phyloP scores from a whole-genome alignment of 331 rosid species.

The Cydonia oblonga region DNA sequence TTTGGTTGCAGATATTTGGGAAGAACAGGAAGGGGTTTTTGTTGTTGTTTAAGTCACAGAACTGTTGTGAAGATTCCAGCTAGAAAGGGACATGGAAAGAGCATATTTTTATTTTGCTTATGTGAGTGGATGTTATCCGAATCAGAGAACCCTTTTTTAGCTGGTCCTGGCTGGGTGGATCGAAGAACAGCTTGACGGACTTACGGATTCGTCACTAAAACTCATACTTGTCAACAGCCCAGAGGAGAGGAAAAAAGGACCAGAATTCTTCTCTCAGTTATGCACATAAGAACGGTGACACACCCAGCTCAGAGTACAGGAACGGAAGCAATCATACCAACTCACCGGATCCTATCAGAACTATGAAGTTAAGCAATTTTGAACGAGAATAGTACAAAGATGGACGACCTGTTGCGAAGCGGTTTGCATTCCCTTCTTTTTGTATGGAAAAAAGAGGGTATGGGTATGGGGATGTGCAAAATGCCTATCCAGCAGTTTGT shows the following conservation, averaged over 20 bases:
- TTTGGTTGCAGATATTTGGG: neutral
- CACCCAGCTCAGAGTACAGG: neutral
- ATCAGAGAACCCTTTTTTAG: slow-evolving; percentile 26
- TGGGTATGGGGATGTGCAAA: neutral
- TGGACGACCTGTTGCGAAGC: neutral
- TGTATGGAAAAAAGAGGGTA: neutral
- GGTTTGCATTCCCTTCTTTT: neutral
- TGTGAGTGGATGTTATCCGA: slow-evolving; percentile 27
- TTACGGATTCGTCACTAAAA: neutral
- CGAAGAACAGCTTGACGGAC: neutral
- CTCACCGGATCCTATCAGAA: neutral
- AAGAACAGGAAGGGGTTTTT: neutral
- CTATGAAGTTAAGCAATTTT: no score
- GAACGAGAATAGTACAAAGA: neutral
- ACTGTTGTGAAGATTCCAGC: slow-evolving; percentile 28
- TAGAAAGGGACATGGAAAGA: slow-evolving; percentile 31
- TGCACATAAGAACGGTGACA: neutral
- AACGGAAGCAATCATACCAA: neutral
- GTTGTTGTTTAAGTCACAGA: slow-evolving; percentile 7
- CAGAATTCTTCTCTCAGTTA: neutral
- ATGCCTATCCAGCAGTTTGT: neutral
- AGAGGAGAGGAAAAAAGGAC: neutral
- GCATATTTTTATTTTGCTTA: slow-evolving; percentile 20
- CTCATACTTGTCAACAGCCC: neutral
- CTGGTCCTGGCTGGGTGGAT: slow-evolving; percentile 13